These are phyloP conservation scores for Dactylonectria macrodidyma DNA, from an alignment of 2,329 filamentous ascomycete genomes.

Conservation along the genomic window DNA sequence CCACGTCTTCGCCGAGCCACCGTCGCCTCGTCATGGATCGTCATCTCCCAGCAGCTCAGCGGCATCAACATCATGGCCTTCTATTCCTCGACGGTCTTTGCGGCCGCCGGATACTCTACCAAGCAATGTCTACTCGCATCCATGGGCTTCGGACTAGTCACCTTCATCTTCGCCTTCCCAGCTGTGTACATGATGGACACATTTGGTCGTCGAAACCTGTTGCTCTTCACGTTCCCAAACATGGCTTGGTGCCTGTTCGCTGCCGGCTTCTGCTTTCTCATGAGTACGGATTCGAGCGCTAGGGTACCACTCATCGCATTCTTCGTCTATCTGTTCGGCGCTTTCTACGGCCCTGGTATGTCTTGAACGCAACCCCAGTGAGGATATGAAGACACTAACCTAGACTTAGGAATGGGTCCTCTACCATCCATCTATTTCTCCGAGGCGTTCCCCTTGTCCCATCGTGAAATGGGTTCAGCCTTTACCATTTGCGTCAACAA, in stretches of 20 bases:
- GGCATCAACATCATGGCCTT: constrained; percentile 59
- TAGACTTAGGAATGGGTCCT: constrained; percentile 47
- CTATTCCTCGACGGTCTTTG: constrained; percentile 66
- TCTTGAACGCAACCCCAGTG: not conserved
- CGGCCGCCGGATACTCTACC: constrained; percentile 59
- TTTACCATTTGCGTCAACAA: constrained; percentile 53
- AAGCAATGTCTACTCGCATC: constrained; percentile 62
- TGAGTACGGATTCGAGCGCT: constrained; percentile 56
- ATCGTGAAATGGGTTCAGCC: constrained; percentile 58
- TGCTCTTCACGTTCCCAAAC: constrained; percentile 51
- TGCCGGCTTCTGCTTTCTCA: constrained; percentile 62
- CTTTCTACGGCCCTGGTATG: constrained; percentile 58
- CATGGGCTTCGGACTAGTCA: constrained; percentile 68
- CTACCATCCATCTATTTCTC: constrained; percentile 63
- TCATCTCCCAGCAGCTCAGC: constrained; percentile 50
- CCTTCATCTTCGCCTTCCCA: constrained; percentile 67
- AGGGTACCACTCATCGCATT: constrained; percentile 63
- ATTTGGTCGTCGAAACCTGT: constrained; percentile 64
- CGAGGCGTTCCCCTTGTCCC: constrained; percentile 69
- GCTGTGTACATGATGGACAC: constrained; percentile 69
- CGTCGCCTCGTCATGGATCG: constrained; percentile 48
- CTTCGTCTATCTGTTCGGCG: constrained; percentile 67
- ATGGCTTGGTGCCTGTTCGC: constrained; percentile 51
- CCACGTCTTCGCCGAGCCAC: constrained; percentile 63
- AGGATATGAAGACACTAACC: too few relatives aligned